Evolutionary conservation across 129 eudicot genomes (phyloP), one percentile per base, ranked within the genome.

Genomic region (Saposhnikovia divaricata): DNA sequence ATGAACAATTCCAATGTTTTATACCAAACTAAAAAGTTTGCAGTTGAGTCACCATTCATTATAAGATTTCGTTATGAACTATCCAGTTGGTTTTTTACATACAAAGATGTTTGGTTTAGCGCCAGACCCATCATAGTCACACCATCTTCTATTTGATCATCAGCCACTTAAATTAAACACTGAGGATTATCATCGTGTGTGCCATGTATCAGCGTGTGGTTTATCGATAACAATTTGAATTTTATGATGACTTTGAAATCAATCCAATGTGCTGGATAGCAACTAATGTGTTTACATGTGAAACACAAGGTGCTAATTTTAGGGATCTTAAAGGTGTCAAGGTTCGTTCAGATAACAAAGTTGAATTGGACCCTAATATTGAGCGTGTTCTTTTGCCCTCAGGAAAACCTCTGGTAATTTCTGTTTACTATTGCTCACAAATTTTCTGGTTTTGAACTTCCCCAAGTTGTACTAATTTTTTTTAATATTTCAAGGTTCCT

Each of bases 101-200:
- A 6, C 70, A 89, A 89, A 81, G 47, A 89, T 89, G 91, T 88
- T 85, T 61, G 92, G 92, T 25, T 83, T 28, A 69, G 45, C 78
- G 28, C 25, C 50, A 2, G 43, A 40, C 43, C 37, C 31, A 21
- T 63, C 77, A 21, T 65, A 75, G 25, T 44, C 76, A 4, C 45
- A 31, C 6, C 86, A 84, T 76, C 72, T 50, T 34, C 72, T 95
- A 6, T 90, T 76, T 69, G 98, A 95, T 81, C 98, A 95, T 42
- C 92, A 82, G 1, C 96, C 97, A 5, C 86, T 87, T 2, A 66
- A 75, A 68, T 75, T 92, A 21, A 95, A 95, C 9, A 79, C 77
- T 0, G 98, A 95, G 5, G 97, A 95, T 78, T 80, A 83, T 71
- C 86, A 84, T 21, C 97, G 98, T 31, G 93, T 89, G 2, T 87